Evolutionary conservation across 352 stramenopile species (phyloP).

Genomic region (Phytophthora pini): DNA sequence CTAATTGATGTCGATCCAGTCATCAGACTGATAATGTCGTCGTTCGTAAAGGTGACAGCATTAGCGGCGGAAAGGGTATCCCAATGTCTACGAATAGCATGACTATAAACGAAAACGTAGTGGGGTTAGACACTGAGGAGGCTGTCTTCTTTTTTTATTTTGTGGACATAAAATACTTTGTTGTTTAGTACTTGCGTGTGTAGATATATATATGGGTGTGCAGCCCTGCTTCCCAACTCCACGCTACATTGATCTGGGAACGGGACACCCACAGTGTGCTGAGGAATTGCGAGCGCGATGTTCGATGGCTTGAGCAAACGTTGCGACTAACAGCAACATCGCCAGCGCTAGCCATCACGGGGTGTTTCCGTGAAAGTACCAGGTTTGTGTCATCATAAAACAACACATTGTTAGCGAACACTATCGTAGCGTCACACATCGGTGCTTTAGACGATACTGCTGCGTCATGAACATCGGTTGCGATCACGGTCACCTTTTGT

Average conservation of each 20-base stretch:
- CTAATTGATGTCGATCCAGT: too few species aligned
- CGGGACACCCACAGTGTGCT: not conserved
- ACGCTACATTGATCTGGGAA: not conserved
- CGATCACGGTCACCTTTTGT: not conserved
- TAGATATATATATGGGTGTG: slow-evolving; percentile 6
- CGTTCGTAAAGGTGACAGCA: too few species aligned
- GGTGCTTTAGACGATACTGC: not conserved
- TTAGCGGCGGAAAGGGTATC: too few species aligned
- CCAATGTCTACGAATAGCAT: too few species aligned
- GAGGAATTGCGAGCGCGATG: not conserved
- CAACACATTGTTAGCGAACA: slow-evolving; percentile 3
- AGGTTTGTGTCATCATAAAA: slow-evolving; percentile 1
- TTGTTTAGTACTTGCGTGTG: not conserved
- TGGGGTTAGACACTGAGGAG: not conserved
- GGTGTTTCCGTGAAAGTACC: not conserved
- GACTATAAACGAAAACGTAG: too few species aligned
- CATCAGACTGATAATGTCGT: too few species aligned
- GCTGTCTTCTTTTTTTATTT: not conserved
- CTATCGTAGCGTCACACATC: slow-evolving; percentile 1
- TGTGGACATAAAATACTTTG: not conserved
- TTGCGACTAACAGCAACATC: not conserved
- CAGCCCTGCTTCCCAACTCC: not conserved
- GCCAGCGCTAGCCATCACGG: not conserved
- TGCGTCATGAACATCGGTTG: not conserved
- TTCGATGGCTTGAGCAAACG: not conserved